Evolutionary conservation across 306 rosid genomes (phyloP).

Genomic region (Acacia melanoxylon): DNA sequence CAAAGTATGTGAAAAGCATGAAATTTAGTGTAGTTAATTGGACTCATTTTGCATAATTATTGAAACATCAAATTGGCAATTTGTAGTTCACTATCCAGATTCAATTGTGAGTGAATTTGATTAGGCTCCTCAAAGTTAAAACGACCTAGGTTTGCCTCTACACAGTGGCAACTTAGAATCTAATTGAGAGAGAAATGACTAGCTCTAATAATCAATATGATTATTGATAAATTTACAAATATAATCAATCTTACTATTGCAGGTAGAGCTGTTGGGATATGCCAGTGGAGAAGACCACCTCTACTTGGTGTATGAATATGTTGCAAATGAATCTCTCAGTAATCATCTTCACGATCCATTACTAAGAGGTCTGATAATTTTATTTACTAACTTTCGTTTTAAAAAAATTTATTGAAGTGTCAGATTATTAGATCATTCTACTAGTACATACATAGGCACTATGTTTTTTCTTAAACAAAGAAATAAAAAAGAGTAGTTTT

Average conservation of each 20-base stretch:
- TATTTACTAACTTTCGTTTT: background rate
- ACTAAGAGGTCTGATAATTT: conserved; percentile 54
- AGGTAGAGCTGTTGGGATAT: conserved; percentile 85
- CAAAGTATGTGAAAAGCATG: background rate
- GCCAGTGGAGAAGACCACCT: conserved; percentile 89
- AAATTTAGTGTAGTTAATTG: too few species aligned
- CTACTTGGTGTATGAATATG: conserved; percentile 76
- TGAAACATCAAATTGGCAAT: background rate
- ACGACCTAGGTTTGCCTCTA: background rate
- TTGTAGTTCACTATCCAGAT: background rate
- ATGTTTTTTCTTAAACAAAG: background rate
- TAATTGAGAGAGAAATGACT: background rate
- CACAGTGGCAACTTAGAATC: background rate
- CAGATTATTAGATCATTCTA: background rate
- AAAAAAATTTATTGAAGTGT: background rate
- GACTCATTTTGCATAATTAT: too few species aligned
- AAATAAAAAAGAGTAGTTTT: conserved; percentile 17
- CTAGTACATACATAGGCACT: background rate
- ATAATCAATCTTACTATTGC: conserved; percentile 32
- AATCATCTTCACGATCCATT: conserved; percentile 82
- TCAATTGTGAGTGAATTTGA: background rate
- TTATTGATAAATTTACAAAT: conserved; percentile 4
- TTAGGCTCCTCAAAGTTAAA: background rate
- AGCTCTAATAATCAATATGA: background rate
- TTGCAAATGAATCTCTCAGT: conserved; percentile 73